phyloP scores from a whole-genome alignment of 2,329 filamentous ascomycete species.

The Exophiala sp. region DNA sequence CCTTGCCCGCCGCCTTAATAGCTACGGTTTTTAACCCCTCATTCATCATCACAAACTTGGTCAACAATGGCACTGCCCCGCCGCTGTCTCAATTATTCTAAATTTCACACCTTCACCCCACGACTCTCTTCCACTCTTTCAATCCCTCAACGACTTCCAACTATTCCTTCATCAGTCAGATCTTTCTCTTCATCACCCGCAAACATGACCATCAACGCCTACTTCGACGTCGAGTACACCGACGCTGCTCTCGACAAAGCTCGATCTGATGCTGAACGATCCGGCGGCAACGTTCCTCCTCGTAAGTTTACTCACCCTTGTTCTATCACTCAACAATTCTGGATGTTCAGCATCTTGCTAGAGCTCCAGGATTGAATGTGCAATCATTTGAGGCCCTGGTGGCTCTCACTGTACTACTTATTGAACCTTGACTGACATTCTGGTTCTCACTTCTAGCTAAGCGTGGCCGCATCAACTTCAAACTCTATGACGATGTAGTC shows the following conservation, averaged over 20 bases:
- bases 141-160: slow-evolving; percentile 15
- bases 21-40: not conserved
- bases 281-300: slow-evolving; percentile 16
- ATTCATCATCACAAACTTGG: not conserved
- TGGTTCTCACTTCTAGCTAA: slow-evolving; percentile 53
- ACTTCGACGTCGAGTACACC: slow-evolving; percentile 68
- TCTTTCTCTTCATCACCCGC: slow-evolving; percentile 47
- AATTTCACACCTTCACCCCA: slow-evolving; percentile 34
- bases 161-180: slow-evolving; percentile 14
- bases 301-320: slow-evolving; percentile 18
- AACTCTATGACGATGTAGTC: slow-evolving; percentile 78
- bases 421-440: slow-evolving; percentile 20
- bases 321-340: not conserved
- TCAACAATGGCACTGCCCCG: slow-evolving; percentile 11
- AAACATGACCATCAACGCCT: slow-evolving; percentile 74
- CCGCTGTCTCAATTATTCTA: slow-evolving; percentile 19
- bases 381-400: not conserved
- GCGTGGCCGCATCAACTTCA: slow-evolving; percentile 78
- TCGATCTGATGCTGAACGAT: slow-evolving; percentile 50
- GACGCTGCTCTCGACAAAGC: slow-evolving; percentile 55
- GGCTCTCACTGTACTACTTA: slow-evolving; percentile 7
- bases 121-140: slow-evolving; percentile 33
- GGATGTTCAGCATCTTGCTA: not conserved
- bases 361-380: not conserved
- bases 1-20: no score